phyloP scores from a whole-genome alignment of 352 stramenopile genomes.

The Phytophthora pinifolia region DNA sequence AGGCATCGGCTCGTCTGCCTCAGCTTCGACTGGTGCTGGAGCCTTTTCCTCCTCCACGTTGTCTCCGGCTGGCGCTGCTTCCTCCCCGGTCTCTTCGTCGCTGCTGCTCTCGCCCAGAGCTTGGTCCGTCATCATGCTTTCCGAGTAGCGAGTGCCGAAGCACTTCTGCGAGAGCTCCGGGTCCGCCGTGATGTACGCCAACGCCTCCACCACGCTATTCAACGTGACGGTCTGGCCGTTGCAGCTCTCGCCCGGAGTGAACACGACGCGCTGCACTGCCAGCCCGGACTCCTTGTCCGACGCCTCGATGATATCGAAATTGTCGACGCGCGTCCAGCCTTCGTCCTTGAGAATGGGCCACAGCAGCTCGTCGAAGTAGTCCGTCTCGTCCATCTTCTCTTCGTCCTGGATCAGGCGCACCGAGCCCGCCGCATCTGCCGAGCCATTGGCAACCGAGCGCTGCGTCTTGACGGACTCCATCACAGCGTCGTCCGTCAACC shows the following conservation, averaged over 20 bases:
- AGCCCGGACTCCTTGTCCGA: slow-evolving; percentile 39
- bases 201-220: slow-evolving; percentile 52
- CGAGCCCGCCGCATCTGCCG: slow-evolving; percentile 12
- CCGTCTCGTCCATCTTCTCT: slow-evolving; percentile 49
- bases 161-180: slow-evolving; percentile 53
- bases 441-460: slow-evolving; percentile 27
- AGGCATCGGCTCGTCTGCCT: slow-evolving; percentile 26
- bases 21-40: background rate
- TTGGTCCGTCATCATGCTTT: slow-evolving; percentile 45
- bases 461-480: slow-evolving; percentile 73
- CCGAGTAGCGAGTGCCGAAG: slow-evolving; percentile 66
- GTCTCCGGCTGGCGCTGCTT: background rate
- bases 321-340: slow-evolving; percentile 64
- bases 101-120: slow-evolving; percentile 32
- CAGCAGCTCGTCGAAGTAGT: slow-evolving; percentile 82
- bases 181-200: slow-evolving; percentile 61
- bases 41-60: slow-evolving; percentile 9
- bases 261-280: slow-evolving; percentile 41
- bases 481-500: slow-evolving; percentile 71
- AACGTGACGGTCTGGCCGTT: slow-evolving; percentile 29
- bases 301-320: slow-evolving; percentile 54
- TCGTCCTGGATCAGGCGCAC: slow-evolving; percentile 35
- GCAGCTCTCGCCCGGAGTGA: slow-evolving; percentile 28
- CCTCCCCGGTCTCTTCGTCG: slow-evolving; percentile 24
- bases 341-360: slow-evolving; percentile 76